These are phyloP conservation scores for Paramecium bursaria DNA, from an alignment of 73 alveolate genomes.

Conservation along the genomic window DNA sequence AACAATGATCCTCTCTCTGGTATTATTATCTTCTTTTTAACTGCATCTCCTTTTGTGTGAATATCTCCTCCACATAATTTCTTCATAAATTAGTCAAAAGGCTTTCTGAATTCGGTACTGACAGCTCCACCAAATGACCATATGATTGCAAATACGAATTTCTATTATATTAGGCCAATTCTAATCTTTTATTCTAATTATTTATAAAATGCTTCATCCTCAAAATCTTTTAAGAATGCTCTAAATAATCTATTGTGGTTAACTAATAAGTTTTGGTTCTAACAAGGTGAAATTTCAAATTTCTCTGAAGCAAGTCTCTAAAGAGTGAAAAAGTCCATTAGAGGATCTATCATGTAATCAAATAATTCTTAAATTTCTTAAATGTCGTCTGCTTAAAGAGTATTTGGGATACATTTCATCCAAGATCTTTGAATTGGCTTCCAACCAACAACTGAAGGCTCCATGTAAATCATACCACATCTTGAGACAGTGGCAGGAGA, in stretches of 20 bases:
- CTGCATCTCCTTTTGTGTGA: slow-evolving; percentile 81
- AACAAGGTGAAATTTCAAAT: slow-evolving; percentile 85
- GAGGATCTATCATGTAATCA: slow-evolving; percentile 87
- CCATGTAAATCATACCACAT: slow-evolving; percentile 99
- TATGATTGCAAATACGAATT: slow-evolving; percentile 87
- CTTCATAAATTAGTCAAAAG: slow-evolving; percentile 89
- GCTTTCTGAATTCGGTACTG: slow-evolving; percentile 93
- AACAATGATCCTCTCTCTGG: slow-evolving; percentile 98
- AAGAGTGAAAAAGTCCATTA: slow-evolving; percentile 72
- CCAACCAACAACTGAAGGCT: slow-evolving; percentile 93
- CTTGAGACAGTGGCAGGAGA: slow-evolving; percentile 99
- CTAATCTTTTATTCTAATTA: slow-evolving; percentile 66
- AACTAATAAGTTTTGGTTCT: slow-evolving; percentile 78
- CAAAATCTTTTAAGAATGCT: slow-evolving; percentile 80
- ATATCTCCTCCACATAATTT: slow-evolving; percentile 89
- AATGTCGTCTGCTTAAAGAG: slow-evolving; percentile 80
- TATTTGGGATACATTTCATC: slow-evolving; percentile 88
- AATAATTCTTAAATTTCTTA: slow-evolving; percentile 84
- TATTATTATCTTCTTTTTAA: slow-evolving; percentile 88
- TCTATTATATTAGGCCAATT: slow-evolving; percentile 51
- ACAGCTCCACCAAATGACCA: slow-evolving; percentile 99
- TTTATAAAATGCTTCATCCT: slow-evolving; percentile 80
- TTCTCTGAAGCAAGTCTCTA: slow-evolving; percentile 72
- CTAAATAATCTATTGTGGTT: slow-evolving; percentile 76
- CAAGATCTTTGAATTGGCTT: slow-evolving; percentile 91